phyloP scores from a whole-genome alignment of 148 eudicot genomes.

The Agrostemma githago region DNA sequence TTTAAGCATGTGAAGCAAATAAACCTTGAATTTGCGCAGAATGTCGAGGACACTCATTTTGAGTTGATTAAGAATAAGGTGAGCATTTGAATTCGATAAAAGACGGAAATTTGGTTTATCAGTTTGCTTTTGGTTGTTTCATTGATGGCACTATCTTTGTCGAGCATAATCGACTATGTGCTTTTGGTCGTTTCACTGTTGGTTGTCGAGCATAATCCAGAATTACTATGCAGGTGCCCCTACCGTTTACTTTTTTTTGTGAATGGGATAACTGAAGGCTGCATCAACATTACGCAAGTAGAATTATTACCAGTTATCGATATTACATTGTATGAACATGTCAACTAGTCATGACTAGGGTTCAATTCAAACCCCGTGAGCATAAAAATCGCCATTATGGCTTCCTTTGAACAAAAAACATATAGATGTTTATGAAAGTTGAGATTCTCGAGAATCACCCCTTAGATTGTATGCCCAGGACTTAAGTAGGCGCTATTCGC shows the following conservation, averaged over 20 bases:
- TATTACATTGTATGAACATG: no score
- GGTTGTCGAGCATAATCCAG: neutral
- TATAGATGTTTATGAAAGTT: neutral
- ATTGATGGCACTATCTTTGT: neutral
- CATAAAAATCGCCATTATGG: no score
- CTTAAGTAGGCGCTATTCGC: neutral
- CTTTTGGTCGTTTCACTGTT: neutral
- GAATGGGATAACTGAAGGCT: neutral
- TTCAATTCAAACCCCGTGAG: no score
- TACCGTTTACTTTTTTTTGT: neutral
- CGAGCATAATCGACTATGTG: neutral
- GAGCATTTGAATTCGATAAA: neutral
- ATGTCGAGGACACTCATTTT: conserved; percentile 77
- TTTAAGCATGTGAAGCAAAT: conserved; percentile 69
- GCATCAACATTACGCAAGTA: neutral
- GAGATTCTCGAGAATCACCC: neutral
- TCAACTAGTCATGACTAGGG: no score
- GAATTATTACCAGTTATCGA: no score
- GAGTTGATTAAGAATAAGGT: conserved; percentile 65
- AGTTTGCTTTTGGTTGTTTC: neutral
- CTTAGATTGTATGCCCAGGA: neutral
- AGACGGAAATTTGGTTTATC: neutral
- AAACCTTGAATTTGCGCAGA: conserved; percentile 85
- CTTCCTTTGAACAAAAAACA: no score
- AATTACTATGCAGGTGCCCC: neutral